These are phyloP conservation scores for Posidonia australis DNA, from an alignment of 106 monocot species.

Conservation along the genomic window DNA sequence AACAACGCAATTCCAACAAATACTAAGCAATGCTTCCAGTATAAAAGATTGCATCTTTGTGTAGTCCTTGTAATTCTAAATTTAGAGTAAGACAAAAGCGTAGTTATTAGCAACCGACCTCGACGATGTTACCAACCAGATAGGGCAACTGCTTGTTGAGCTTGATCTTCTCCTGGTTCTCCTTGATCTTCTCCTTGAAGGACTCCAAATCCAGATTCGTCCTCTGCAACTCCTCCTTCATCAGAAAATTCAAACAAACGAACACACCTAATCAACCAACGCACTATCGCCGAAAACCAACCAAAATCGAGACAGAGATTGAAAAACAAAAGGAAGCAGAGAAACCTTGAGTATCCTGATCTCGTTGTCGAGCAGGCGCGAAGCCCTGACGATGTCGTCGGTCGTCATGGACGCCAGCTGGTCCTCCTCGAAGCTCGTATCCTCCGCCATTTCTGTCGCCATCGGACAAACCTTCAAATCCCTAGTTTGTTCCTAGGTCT, in stretches of 20 bases:
- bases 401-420: conserved; percentile 73
- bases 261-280: too few species aligned
- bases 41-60: too few species aligned
- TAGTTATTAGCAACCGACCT: conserved; percentile 24
- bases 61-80: too few species aligned
- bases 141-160: conserved; percentile 84
- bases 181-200: conserved; percentile 75
- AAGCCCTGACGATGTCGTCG: conserved; percentile 58
- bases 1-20: too few species aligned
- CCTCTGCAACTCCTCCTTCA: conserved; percentile 62
- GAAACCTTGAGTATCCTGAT: conserved; percentile 50
- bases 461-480: too few species aligned
- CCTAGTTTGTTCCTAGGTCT: too few species aligned
- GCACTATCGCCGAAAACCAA: too few species aligned
- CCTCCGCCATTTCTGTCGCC: conserved; percentile 13
- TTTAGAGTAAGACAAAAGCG: too few species aligned
- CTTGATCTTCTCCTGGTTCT: conserved; percentile 95
- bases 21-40: too few species aligned
- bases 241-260: too few species aligned
- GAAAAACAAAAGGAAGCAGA: too few species aligned
- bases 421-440: conserved; percentile 48
- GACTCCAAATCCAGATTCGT: conserved; percentile 58
- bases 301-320: too few species aligned
- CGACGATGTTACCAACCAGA: conserved; percentile 85
- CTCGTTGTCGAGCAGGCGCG: conserved; percentile 83